Conservation (phyloP, 768 basidiomycete genomes). For the Collybia mongolica region DNA sequence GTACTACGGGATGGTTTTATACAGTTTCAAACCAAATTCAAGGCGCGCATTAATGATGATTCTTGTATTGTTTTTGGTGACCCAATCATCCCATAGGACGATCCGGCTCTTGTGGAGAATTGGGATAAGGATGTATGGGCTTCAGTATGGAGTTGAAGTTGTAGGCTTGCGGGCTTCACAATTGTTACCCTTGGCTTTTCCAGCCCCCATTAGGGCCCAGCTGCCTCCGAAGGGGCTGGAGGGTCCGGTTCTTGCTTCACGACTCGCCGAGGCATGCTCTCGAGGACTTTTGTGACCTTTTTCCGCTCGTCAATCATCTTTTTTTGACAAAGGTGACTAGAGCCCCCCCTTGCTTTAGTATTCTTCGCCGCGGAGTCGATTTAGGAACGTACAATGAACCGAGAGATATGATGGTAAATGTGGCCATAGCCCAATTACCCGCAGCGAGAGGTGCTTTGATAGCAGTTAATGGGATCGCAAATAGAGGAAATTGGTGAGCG, state of each 20-base stretch:
- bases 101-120: constrained; percentile 71
- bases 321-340: constrained; percentile 65
- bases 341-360: constrained; percentile 4
- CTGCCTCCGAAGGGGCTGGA: constrained; percentile 5
- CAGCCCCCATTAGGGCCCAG: background rate
- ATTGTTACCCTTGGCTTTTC: background rate
- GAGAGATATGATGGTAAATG: constrained; percentile 65
- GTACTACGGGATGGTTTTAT: constrained; percentile 74
- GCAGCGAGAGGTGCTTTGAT: constrained; percentile 59
- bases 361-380: constrained; percentile 2
- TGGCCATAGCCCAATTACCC: constrained; percentile 77
- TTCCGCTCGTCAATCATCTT: constrained; percentile 52
- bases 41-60: constrained; percentile 35
- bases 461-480: background rate
- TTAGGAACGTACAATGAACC: constrained; percentile 60
- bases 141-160: constrained; percentile 32
- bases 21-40: constrained; percentile 68
- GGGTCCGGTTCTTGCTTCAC: constrained; percentile 37
- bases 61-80: background rate
- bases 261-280: constrained; percentile 57
- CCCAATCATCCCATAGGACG: constrained; percentile 35
- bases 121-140: constrained; percentile 72
- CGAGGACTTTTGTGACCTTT: constrained; percentile 54
- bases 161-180: background rate
- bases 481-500: constrained; percentile 18